Conservation (phyloP, 306 rosid species). For the Inga laurina region DNA sequence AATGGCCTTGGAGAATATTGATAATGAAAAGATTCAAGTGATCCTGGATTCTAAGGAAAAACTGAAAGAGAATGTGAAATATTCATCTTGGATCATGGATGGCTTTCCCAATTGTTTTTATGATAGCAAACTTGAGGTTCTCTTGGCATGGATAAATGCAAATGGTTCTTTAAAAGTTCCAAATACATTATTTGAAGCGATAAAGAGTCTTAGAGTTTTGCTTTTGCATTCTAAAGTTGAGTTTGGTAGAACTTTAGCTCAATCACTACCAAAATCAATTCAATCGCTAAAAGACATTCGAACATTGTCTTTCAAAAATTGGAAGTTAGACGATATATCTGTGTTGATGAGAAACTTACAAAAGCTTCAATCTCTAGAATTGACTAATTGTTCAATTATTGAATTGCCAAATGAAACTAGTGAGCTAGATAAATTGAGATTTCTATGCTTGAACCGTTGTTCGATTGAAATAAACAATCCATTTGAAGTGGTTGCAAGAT, state of each 20-base stretch:
- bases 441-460: constrained; percentile 18
- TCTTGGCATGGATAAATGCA: background rate
- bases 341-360: background rate
- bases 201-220: constrained; percentile 24
- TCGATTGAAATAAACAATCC: background rate
- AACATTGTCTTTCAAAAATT: accelerated
- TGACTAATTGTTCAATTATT: background rate
- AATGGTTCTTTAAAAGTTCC: background rate
- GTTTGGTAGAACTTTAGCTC: background rate
- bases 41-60: background rate
- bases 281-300: background rate
- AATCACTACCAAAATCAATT: background rate
- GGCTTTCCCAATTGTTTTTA: background rate
- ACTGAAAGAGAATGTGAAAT: background rate
- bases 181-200: background rate
- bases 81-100: background rate
- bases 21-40: background rate
- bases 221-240: background rate
- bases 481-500: constrained; percentile 26
- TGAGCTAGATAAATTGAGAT: constrained; percentile 19
- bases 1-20: background rate
- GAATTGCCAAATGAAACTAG: constrained; percentile 20
- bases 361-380: constrained; percentile 18
- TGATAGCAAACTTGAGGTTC: constrained; percentile 11
- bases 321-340: background rate